These are phyloP conservation scores for Bonia amplexicaulis DNA, from an alignment of 176 grass and related monocot species.

Conservation along the genomic window DNA sequence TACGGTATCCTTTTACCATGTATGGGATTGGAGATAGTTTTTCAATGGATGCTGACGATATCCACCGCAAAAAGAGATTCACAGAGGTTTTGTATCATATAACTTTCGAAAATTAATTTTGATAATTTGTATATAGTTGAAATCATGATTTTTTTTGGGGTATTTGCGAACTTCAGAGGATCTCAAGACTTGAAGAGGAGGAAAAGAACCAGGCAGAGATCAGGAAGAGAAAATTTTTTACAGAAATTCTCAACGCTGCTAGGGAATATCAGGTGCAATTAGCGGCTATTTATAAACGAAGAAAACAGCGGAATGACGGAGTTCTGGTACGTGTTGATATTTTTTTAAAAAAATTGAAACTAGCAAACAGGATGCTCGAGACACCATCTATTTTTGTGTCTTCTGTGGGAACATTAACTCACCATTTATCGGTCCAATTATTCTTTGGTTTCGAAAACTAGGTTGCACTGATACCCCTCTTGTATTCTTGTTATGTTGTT, in stretches of 20 bases:
- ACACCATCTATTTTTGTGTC: background rate
- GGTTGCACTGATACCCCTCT: background rate
- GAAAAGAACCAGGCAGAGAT: conserved; percentile 85
- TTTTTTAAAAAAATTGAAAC: background rate
- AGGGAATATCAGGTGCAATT: conserved; percentile 81
- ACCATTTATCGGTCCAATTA: background rate
- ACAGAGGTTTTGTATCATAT: conserved; percentile 60
- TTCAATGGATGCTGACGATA: conserved; percentile 69
- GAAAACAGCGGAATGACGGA: conserved; percentile 95
- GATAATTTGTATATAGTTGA: conserved; percentile 20
- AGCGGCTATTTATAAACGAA: conserved; percentile 66
- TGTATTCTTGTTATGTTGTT: background rate
- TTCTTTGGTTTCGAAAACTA: background rate
- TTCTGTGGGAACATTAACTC: background rate
- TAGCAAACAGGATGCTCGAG: background rate
- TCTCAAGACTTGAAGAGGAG: conserved; percentile 91
- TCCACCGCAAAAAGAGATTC: conserved; percentile 84
- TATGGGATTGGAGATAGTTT: conserved; percentile 87
- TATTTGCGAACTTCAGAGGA: conserved; percentile 51
- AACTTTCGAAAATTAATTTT: conserved; percentile 4
- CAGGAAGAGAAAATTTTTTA: conserved; percentile 92
- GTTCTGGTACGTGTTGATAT: conserved; percentile 59
- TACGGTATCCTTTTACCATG: conserved; percentile 80
- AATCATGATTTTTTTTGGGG: conserved; percentile 12
- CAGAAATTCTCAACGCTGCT: conserved; percentile 91